A percentile compares a stretch with the other conserved stretches of the same genome.
These are phyloP conservation scores for Rhododendron griersonianum DNA, from an alignment of 148 eudicot genomes.

Conservation along the genomic window DNA sequence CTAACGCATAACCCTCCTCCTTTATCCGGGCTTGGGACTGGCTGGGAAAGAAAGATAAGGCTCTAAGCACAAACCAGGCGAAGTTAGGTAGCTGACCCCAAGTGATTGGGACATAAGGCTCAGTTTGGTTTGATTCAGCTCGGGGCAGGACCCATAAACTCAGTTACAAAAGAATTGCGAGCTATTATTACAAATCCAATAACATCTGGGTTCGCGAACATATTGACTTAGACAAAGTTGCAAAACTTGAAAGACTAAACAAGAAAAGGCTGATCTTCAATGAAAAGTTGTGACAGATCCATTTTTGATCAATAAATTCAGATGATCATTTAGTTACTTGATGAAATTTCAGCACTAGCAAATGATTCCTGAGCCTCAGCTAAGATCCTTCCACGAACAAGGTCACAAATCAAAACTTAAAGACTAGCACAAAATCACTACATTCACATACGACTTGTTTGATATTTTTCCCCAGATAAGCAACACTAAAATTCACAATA, in stretches of 20 bases:
- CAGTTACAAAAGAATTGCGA: neutral
- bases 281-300: neutral
- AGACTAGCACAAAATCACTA: neutral
- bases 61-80: no score
- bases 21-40: no score
- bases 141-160: neutral
- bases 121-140: neutral
- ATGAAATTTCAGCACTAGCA: neutral
- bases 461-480: constrained; percentile 5
- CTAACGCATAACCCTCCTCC: no score
- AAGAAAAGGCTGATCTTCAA: neutral
- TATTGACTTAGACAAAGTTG: neutral
- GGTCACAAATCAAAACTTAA: neutral
- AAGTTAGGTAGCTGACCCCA: no score
- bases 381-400: neutral
- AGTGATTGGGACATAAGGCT: no score
- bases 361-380: neutral
- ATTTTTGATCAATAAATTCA: neutral
- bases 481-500: neutral
- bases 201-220: neutral
- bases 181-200: neutral
- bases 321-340: neutral
- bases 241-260: neutral
- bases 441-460: neutral
- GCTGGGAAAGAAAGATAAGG: no score